Conservation (phyloP, 139 green algal species). For the Tetraselmis striata region DNA sequence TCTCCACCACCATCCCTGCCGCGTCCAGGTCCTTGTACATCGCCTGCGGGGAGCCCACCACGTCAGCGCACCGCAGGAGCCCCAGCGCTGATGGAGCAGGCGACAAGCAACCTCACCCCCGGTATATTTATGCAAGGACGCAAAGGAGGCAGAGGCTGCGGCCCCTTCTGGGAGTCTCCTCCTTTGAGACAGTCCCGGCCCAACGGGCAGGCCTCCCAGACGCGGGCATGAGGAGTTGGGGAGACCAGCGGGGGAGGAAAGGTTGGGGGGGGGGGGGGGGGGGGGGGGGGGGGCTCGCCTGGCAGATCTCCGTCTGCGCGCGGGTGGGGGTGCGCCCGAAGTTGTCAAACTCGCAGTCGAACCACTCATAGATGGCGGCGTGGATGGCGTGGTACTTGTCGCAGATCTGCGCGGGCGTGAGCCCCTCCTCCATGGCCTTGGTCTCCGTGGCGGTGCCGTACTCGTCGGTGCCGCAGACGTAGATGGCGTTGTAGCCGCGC, state of each 20-base stretch:
- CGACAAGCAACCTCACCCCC: too few relatives aligned
- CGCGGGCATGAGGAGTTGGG: too few relatives aligned
- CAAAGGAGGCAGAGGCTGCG: too few relatives aligned
- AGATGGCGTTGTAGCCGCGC: slow-evolving; percentile 86
- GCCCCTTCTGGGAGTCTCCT: too few relatives aligned
- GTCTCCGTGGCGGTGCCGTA: slow-evolving; percentile 98
- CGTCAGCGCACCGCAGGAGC: too few relatives aligned
- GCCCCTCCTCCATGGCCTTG: slow-evolving; percentile 93
- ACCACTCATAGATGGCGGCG: slow-evolving; percentile 91
- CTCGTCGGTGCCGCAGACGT: slow-evolving; percentile 96
- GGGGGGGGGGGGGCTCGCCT: slow-evolving; percentile 25
- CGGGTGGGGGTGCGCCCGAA: slow-evolving; percentile 88
- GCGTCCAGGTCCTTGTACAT: slow-evolving; percentile 26
- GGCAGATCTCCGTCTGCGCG: slow-evolving; percentile 60
- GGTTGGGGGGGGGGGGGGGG: not conserved
- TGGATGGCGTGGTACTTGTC: slow-evolving; percentile 98
- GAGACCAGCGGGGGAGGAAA: too few relatives aligned
- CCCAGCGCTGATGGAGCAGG: too few relatives aligned
- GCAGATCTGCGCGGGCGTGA: slow-evolving; percentile 88
- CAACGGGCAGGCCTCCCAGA: too few relatives aligned
- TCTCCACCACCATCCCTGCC: slow-evolving; percentile 43
- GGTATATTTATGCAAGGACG: too few relatives aligned
- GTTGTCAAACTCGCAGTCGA: slow-evolving; percentile 91
- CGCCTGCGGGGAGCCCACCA: too few relatives aligned
- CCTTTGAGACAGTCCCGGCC: too few relatives aligned